Evolutionary conservation across 2,329 filamentous ascomycete species (phyloP), one percentile per base, ranked within the genome.

Genomic region (Graphiopsis chlorocephala): DNA sequence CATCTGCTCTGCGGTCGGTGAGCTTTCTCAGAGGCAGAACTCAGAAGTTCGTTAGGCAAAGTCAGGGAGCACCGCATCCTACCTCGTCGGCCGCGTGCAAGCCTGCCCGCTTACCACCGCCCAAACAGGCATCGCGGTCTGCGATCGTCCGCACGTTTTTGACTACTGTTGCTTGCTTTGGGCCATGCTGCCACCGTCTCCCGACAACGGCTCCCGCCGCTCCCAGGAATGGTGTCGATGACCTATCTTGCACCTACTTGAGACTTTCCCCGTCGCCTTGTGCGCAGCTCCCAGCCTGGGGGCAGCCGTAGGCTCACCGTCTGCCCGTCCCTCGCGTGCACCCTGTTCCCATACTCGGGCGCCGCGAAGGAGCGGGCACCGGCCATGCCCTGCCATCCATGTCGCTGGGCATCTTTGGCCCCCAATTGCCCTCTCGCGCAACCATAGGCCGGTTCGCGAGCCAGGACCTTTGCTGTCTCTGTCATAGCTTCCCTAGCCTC

Each of bases 351-450:
- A 33, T 50, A 35, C 60, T 62, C 60, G 60, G 60, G 60, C 60
- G 60, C 48, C 48, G 60, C 60, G 60, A 62, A 62, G 60, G 60
- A 62, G 60, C 47, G 60, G 59, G 59, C 59, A 53, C 59, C 59
- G 59, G 47, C 47, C 59, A 61, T 25, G 29, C 48, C 59, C 59
- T 33, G 29, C 47, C 59, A 61, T 50, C 47, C 59, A 52, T 61
- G 59, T 53, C 47, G 47, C 59, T 38, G 29, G 31, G 31, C 48
- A 50, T 6, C 1, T 62, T 62, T 62, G 60, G 60, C 60, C 60
- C 60, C 60, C 60, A 62, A 62, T 55, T 25, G 20, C 31, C 23
- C 35, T 29, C 23, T 17, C 31, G 59, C 26, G 20, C 59, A 61
- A 26, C 53, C 60, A 62, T 62, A 61, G 60, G 60, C 26, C 33